Evolutionary conservation across 2,329 filamentous ascomycete species (phyloP).

Genomic region (Cercospora citrullina): DNA sequence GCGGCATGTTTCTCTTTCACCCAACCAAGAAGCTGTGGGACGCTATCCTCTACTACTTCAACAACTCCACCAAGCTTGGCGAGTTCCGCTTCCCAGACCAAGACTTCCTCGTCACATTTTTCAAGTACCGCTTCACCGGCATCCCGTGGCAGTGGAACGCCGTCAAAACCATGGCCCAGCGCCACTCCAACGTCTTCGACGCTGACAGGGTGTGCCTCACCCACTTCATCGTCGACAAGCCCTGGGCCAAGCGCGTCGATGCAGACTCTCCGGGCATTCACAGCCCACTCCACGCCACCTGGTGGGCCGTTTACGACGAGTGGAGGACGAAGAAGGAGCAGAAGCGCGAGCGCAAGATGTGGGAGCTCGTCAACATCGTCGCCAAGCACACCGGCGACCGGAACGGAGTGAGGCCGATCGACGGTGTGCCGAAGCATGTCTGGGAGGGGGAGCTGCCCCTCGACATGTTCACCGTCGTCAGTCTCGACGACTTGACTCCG

Average conservation of each 20-base stretch:
- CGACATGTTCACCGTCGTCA: neutral
- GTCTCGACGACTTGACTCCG: neutral
- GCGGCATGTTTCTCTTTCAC: constrained; percentile 54
- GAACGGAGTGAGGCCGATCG: neutral
- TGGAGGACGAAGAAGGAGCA: neutral
- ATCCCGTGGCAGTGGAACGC: constrained; percentile 52
- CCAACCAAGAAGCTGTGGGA: constrained; percentile 44
- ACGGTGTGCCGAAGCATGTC: neutral
- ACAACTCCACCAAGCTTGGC: constrained; percentile 42
- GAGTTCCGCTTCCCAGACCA: constrained; percentile 55
- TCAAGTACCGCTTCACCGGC: constrained; percentile 45
- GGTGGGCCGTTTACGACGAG: neutral
- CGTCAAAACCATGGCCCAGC: neutral
- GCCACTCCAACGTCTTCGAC: neutral
- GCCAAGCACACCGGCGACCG: neutral
- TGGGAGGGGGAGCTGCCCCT: neutral
- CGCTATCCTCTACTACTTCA: constrained; percentile 46
- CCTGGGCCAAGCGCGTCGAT: neutral
- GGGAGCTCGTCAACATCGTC: neutral
- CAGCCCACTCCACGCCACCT: neutral
- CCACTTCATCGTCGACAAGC: neutral
- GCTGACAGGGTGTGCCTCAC: neutral
- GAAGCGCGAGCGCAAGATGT: neutral
- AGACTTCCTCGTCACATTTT: constrained; percentile 54
- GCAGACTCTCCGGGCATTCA: neutral